Evolutionary conservation across 768 basidiomycete genomes (phyloP), one percentile per base, ranked within the genome.

Genomic region (Mycena polygramma): DNA sequence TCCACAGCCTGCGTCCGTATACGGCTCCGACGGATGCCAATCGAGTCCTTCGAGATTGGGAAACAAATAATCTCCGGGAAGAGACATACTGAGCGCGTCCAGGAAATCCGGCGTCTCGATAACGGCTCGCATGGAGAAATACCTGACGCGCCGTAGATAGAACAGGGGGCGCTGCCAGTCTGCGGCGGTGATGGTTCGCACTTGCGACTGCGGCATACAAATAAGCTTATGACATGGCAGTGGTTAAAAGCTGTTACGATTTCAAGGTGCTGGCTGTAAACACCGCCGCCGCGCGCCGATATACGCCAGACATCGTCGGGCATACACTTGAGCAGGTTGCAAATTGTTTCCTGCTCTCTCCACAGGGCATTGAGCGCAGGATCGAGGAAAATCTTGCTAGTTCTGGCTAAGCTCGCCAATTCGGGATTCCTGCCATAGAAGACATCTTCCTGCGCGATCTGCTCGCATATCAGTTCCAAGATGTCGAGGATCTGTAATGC

Each of bases 281-380:
- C 26, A 15, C 13, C 13, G 6, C 8, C 19, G 11, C 7, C 9
- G 14, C 9, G 22, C 9, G 22, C 48, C 9, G 48, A 22, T 49
- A 52, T 62, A 13, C 59, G 36, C 65, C 65, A 66, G 1, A 66
- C 2, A 46, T 57, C 65, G 6, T 51, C 36, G 1, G 65, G 65
- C 65, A 66, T 66, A 54, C 57, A 58, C 30, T 13, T 57, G 15
- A 66, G 65, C 17, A 66, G 7, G 24, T 66, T 66, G 14, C 39
- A 13, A 52, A 66, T 36, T n/a, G 65, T 66, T 41, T 52, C 7
- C 37, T 66, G 65, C 10, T 49, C 24, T 15, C 57, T 58, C 65
- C 65, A 66, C 11, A 66, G 35, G 4, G 22, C 65, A 24, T 59
- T 41, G 22, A 66, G 57, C 10, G 65, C 55, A 3, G 55, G 65